Conservation (phyloP, 495 filamentous ascomycete genomes). For the Aspergillus coremiiformis region DNA sequence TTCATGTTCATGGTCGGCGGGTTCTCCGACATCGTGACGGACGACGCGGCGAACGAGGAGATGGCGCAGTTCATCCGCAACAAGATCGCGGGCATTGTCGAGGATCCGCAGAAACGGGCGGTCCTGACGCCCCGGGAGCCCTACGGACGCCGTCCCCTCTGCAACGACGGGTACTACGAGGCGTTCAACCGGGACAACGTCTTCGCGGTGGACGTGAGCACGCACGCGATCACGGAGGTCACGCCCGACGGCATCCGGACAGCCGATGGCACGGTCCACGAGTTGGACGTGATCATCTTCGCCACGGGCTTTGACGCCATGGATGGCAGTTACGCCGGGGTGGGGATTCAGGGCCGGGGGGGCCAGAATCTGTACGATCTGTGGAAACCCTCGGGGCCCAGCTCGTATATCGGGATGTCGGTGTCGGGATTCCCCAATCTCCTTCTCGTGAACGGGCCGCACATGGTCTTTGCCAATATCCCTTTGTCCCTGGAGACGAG, state of each 20-base stretch:
- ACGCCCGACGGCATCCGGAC: conserved; percentile 37
- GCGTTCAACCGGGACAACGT: conserved; percentile 18
- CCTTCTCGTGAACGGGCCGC: conserved; percentile 33
- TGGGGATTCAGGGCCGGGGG: conserved; percentile 21
- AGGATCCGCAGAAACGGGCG: conserved; percentile 12
- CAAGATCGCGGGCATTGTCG: conserved; percentile 16
- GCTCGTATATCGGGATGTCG: conserved; percentile 38
- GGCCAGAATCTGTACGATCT: conserved; percentile 29
- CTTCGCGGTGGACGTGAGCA: conserved; percentile 8
- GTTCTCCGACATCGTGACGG: conserved; percentile 15
- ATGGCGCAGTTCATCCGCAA: conserved; percentile 17
- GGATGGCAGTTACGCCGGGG: conserved; percentile 34
- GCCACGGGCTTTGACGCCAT: conserved; percentile 50
- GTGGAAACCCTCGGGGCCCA: conserved; percentile 36
- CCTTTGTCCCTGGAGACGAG: conserved; percentile 39
- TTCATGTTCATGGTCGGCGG: conserved; percentile 20
- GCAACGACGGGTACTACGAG: conserved; percentile 24
- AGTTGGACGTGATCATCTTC: conserved; percentile 42
- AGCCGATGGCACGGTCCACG: conserved; percentile 27
- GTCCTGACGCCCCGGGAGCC: conserved; percentile 12
- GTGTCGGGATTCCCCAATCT: conserved; percentile 29
- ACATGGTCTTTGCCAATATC: conserved; percentile 38
- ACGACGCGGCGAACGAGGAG: conserved; percentile 15
- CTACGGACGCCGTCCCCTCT: conserved; percentile 13
- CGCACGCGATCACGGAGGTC: conserved; percentile 34